Evolutionary conservation across 495 filamentous ascomycete genomes (phyloP), one percentile per base, ranked within the genome.

Genomic region (Penicillium simplicissimum): DNA sequence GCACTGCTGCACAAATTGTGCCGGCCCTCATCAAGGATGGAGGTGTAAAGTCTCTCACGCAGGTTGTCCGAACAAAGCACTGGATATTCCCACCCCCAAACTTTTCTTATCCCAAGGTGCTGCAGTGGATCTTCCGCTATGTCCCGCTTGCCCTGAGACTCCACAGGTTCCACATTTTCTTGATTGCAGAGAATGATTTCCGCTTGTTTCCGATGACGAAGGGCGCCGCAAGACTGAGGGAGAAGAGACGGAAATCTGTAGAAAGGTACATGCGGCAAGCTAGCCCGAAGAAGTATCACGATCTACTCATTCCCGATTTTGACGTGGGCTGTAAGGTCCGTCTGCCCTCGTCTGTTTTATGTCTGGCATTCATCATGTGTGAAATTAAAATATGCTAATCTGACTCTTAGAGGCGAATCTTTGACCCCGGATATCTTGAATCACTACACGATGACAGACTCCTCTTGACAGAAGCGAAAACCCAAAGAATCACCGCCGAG

Each of bases 281-380:
- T 1, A 74, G 73, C 6, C 84, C 84, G 1, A 68, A 74, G 52
- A 82, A 85, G 60, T 86, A 85, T 58, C 81, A 84, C 59, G 76
- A 83, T 23, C 70, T 84, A 0, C 60, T 87, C 1, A 79, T 80
- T 19, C 84, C 84, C 3, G 75, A 85, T 53, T 84, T 81, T 35
- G 76, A 78, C 7, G 67, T 86, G 10, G 81, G 79, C 5, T 87
- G 84, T 68, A 86, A 87, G 68, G 70, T 72, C 8, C 4, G 35
- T 49, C 21, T 63, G 10, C 15, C 31, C 14, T 11, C 13, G 14
- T 23, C 43, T 28, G 23, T 55, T n/a, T n/a, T n/a, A n/a, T 28
- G 13, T 35, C 37, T 28, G 23, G 31, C n/a, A n/a, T 25, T 28
- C 17, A 23, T 28, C 52, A 11, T n/a, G 9, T 52, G 5, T 55